Conservation (phyloP, 768 basidiomycete genomes). For the Suillus sp. region DNA sequence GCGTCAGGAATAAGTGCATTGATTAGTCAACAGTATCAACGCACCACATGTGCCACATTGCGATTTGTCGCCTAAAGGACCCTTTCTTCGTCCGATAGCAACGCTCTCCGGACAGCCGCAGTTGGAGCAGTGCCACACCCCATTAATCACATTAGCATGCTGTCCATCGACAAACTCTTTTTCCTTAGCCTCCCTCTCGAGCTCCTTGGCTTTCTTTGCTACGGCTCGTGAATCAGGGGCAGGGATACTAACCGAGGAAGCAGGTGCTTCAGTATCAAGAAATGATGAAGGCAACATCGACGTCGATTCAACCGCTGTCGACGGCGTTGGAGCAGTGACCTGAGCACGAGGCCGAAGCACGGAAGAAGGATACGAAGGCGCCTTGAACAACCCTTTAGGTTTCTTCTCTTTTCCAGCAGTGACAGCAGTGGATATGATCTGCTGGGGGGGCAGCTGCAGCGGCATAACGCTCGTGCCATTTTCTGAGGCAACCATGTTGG, state of each 20-base stretch:
- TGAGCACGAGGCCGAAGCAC: conserved; percentile 64
- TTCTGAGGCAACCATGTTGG: conserved; percentile 90
- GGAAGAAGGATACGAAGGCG: conserved; percentile 56
- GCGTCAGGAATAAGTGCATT: conserved; percentile 12
- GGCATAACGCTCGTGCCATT: conserved; percentile 67
- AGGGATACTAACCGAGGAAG: conserved; percentile 30
- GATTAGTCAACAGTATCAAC: conserved; percentile 31
- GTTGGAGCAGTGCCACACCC: conserved; percentile 94
- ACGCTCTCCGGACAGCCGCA: conserved; percentile 90
- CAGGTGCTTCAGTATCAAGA: conserved; percentile 61
- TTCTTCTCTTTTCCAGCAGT: conserved; percentile 63
- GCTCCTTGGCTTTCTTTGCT: conserved; percentile 69
- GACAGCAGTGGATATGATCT: conserved; percentile 35
- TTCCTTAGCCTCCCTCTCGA: conserved; percentile 82
- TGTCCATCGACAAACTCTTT: conserved; percentile 82
- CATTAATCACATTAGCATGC: conserved; percentile 79
- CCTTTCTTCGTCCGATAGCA: conserved; percentile 84
- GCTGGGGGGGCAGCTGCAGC: conserved; percentile 45
- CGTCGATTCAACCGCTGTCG: conserved; percentile 67
- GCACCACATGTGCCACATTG: conserved; percentile 92
- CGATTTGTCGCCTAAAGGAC: conserved; percentile 85
- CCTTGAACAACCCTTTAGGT: conserved; percentile 71
- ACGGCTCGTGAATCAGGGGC: conserved; percentile 51
- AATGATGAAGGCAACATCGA: conserved; percentile 54
- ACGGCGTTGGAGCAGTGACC: conserved; percentile 59